Evolutionary conservation across 768 basidiomycete genomes (phyloP).

Genomic region (Candolleomyces efflorescens): DNA sequence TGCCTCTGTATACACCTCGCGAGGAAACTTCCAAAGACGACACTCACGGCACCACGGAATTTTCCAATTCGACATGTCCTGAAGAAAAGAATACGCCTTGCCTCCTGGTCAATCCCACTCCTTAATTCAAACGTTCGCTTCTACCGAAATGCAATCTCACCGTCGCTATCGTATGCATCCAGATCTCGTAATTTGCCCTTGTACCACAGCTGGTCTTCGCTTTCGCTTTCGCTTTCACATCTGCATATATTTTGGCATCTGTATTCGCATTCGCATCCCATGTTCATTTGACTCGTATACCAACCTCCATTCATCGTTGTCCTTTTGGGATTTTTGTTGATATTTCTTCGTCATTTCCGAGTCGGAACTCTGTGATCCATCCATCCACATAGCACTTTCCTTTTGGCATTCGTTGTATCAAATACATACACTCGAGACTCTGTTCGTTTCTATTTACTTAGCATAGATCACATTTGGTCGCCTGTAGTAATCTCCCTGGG

Average conservation of each 20-base stretch:
- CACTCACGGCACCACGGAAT: not conserved
- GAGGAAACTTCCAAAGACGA: not conserved
- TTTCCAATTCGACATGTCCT: not conserved
- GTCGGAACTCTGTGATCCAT: not conserved
- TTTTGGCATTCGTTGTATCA: too few relatives aligned
- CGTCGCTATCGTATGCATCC: too few relatives aligned
- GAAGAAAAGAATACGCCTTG: not conserved
- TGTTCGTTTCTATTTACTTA: not conserved
- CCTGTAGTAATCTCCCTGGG: not conserved
- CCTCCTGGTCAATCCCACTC: too few relatives aligned
- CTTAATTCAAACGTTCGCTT: too few relatives aligned
- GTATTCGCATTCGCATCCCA: not conserved
- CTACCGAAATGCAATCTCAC: too few relatives aligned
- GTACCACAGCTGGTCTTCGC: too few relatives aligned
- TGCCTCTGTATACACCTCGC: conserved; percentile 57
- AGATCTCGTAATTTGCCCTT: too few relatives aligned
- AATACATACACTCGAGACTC: not conserved
- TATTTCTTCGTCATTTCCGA: not conserved
- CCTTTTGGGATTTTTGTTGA: too few relatives aligned
- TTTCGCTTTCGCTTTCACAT: too few relatives aligned
- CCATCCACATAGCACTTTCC: not conserved
- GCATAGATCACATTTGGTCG: not conserved
- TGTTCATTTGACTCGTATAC: not conserved
- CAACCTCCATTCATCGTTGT: not conserved
- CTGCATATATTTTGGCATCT: not conserved